phyloP scores from a whole-genome alignment of 2,329 filamentous ascomycete species.

The Aspergillus japonicus region DNA sequence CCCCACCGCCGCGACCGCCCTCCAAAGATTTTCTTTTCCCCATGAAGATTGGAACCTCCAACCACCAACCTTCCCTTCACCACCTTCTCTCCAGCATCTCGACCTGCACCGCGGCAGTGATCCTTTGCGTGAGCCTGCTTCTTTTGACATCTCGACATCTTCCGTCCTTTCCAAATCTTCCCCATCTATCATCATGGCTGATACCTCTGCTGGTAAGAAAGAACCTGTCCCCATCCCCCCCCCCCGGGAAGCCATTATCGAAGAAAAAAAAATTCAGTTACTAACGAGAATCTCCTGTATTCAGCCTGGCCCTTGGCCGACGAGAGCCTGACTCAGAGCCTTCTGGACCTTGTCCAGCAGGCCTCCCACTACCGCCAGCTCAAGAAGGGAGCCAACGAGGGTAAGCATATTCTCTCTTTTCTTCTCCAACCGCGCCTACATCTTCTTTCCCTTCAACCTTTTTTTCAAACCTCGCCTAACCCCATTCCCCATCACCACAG shows the following conservation, averaged over 20 bases:
- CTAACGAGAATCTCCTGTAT: slow-evolving; percentile 6
- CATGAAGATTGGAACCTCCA: neutral
- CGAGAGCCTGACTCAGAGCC: slow-evolving; percentile 71
- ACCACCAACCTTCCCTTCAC: neutral
- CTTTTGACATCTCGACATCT: slow-evolving; percentile 21
- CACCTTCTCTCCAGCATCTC: slow-evolving; percentile 3
- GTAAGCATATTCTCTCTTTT: slow-evolving; percentile 30
- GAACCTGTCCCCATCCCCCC: neutral
- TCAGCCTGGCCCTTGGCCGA: slow-evolving; percentile 71
- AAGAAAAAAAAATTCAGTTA: neutral
- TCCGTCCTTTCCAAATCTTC: slow-evolving; percentile 4
- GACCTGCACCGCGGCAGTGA: slow-evolving; percentile 32
- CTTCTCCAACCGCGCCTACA: neutral
- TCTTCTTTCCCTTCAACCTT: neutral
- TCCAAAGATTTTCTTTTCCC: slow-evolving; percentile 11
- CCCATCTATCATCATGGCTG: slow-evolving; percentile 31
- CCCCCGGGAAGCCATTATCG: neutral
- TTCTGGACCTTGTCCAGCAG: slow-evolving; percentile 79
- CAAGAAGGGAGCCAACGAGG: slow-evolving; percentile 86
- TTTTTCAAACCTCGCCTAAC: neutral
- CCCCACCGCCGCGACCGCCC: neutral
- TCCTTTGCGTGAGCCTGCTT: slow-evolving; percentile 39
- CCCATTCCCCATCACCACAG: slow-evolving; percentile 24
- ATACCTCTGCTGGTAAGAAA: slow-evolving; percentile 30
- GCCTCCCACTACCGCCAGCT: slow-evolving; percentile 64